Percentiles rank a stretch among this genome's conserved stretches.
Conservation (phyloP, 1,284 basidiomycete species). For the Trichosporon sp. region DNA sequence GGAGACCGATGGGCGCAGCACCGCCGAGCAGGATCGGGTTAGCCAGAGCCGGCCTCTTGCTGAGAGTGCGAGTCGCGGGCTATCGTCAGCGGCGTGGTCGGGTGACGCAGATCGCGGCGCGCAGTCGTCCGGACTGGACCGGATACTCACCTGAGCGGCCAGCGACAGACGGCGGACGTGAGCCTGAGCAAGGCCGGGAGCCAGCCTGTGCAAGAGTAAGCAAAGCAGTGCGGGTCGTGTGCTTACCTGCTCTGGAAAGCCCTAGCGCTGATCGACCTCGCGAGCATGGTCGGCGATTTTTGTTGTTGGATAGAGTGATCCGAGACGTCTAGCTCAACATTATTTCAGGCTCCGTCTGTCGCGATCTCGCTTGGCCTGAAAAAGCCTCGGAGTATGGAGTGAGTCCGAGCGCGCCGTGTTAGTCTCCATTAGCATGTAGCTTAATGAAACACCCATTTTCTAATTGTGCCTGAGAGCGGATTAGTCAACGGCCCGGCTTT, state of each 20-base stretch:
- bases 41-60: slow-evolving; percentile 28
- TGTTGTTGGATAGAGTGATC: background rate
- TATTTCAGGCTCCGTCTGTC: background rate
- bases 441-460: background rate
- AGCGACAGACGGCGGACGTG: slow-evolving; percentile 21
- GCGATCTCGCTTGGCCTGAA: background rate
- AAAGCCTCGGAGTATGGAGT: slow-evolving; percentile 1
- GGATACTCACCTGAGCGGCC: slow-evolving; percentile 16
- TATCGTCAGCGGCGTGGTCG: slow-evolving; percentile 3
- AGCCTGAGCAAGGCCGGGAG: slow-evolving; percentile 8
- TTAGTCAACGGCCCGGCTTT: background rate
- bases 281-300: slow-evolving; percentile 13
- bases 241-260: slow-evolving; percentile 17
- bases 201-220: slow-evolving; percentile 9
- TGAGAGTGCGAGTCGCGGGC: slow-evolving; percentile 31
- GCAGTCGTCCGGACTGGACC: background rate
- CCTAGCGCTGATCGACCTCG: slow-evolving; percentile 15
- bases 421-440: background rate
- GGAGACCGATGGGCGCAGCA: background rate
- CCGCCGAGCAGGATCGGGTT: background rate
- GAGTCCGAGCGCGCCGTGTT: background rate
- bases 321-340: background rate
- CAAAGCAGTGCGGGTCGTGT: background rate
- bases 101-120: background rate
- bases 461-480: background rate